These are phyloP conservation scores for Pulveroboletus sp. DNA, from an alignment of 768 basidiomycete species.

Conservation along the genomic window DNA sequence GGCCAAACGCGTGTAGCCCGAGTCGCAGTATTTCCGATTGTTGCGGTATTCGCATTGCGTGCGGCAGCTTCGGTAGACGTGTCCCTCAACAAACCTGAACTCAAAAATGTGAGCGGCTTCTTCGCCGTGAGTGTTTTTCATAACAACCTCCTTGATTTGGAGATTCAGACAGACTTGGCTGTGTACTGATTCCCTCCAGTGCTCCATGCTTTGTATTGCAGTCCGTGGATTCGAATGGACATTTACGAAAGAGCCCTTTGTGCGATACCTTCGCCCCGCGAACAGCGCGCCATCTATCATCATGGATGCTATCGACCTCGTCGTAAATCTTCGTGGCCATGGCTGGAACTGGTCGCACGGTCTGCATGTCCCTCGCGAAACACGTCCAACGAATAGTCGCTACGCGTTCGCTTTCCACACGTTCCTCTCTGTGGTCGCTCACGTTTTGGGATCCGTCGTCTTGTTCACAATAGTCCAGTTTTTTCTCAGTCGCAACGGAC, in stretches of 20 bases:
- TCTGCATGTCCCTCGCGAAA: conserved; percentile 32
- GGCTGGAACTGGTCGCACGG: conserved; percentile 59
- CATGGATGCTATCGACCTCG: conserved; percentile 49
- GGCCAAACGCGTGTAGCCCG: not conserved
- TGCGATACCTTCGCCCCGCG: conserved; percentile 11
- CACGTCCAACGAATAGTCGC: conserved; percentile 36
- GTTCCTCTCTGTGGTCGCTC: conserved; percentile 29
- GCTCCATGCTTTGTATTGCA: conserved; percentile 10
- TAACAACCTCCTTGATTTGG: no score
- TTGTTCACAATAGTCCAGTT: conserved; percentile 46
- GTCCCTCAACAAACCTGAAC: not conserved
- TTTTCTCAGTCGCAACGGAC: conserved; percentile 32
- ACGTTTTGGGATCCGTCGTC: conserved; percentile 42
- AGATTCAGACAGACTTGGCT: not conserved
- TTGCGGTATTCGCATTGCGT: conserved; percentile 41
- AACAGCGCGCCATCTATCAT: not conserved
- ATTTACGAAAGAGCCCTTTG: conserved; percentile 10
- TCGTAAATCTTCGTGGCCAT: conserved; percentile 50
- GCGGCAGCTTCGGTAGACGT: conserved; percentile 26
- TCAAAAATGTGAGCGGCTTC: conserved; percentile 1
- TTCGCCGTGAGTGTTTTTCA: conserved; percentile 8
- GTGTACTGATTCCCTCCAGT: conserved; percentile 1
- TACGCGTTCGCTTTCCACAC: conserved; percentile 37
- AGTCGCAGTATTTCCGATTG: conserved; percentile 43
- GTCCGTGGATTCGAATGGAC: conserved; percentile 20